phyloP scores from a whole-genome alignment of 2,329 filamentous ascomycete genomes.

The Colletotrichum simmondsii region DNA sequence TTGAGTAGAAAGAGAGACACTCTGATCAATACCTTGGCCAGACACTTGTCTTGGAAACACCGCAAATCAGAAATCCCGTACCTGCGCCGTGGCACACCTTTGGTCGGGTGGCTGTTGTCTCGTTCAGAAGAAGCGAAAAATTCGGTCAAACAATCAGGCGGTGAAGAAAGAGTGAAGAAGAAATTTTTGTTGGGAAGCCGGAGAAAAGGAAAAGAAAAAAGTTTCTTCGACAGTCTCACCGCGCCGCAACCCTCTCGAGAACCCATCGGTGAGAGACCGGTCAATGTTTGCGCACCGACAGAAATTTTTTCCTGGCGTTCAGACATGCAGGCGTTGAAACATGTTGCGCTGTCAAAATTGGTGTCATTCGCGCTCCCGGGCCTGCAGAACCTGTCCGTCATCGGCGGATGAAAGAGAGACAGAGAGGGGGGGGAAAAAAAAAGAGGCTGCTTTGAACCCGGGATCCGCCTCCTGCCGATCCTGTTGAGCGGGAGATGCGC shows the following conservation, averaged over 20 bases:
- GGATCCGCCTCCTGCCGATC: conserved; percentile 30
- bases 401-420: not conserved
- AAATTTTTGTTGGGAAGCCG: conserved; percentile 23
- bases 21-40: not conserved
- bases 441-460: conserved; percentile 4
- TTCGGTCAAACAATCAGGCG: conserved; percentile 27
- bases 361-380: not conserved
- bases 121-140: not conserved
- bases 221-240: not conserved
- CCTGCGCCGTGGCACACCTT: not conserved
- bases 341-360: not conserved
- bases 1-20: not conserved
- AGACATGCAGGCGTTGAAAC: conserved; percentile 3
- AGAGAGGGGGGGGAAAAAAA: no score
- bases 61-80: not conserved
- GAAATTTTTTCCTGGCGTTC: not conserved
- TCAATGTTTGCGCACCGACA: conserved; percentile 2
- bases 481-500: conserved; percentile 27
- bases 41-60: conserved; percentile 10
- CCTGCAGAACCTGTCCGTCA: conserved; percentile 17
- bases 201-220: not conserved
- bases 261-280: not conserved
- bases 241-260: not conserved
- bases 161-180: conserved; percentile 14
- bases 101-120: conserved; percentile 5